These are phyloP conservation scores for Isabelozyma gotoi DNA, from an alignment of 805 yeast genomes.

Conservation along the genomic window DNA sequence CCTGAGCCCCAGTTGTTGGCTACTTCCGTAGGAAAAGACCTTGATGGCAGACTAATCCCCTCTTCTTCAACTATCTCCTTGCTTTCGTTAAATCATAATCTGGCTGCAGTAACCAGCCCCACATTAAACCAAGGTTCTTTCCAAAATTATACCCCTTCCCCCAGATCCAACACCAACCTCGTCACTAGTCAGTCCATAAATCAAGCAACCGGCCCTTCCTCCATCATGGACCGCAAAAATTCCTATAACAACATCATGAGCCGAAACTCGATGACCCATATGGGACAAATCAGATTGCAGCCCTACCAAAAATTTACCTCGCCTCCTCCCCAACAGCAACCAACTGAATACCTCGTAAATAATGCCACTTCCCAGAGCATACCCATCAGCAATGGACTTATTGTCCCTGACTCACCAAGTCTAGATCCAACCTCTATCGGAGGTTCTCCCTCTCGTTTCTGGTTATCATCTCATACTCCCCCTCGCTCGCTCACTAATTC, in stretches of 20 bases:
- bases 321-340: constrained; percentile 18
- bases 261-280: constrained; percentile 21
- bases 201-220: constrained; percentile 3
- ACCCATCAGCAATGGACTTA: constrained; percentile 19
- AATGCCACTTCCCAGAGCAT: constrained; percentile 23
- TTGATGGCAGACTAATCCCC: constrained; percentile 39
- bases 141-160: constrained; percentile 2
- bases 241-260: constrained; percentile 15
- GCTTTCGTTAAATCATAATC: constrained; percentile 28
- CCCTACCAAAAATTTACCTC: constrained; percentile 35
- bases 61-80: constrained; percentile 43
- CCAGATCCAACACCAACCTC: constrained; percentile 2
- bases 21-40: constrained; percentile 41
- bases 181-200: constrained; percentile 2
- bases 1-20: constrained; percentile 46
- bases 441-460: constrained; percentile 56
- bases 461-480: constrained; percentile 54
- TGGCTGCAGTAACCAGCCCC: not conserved
- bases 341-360: not conserved
- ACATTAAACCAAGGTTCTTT: constrained; percentile 1
- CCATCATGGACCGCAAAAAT: constrained; percentile 16
- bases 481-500: constrained; percentile 36
- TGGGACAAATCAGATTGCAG: constrained; percentile 34
- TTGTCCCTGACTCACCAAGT: constrained; percentile 51
- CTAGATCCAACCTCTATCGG: constrained; percentile 51